phyloP scores from a whole-genome alignment of 2,329 filamentous ascomycete species.

The Scleromitrula shiraiana region DNA sequence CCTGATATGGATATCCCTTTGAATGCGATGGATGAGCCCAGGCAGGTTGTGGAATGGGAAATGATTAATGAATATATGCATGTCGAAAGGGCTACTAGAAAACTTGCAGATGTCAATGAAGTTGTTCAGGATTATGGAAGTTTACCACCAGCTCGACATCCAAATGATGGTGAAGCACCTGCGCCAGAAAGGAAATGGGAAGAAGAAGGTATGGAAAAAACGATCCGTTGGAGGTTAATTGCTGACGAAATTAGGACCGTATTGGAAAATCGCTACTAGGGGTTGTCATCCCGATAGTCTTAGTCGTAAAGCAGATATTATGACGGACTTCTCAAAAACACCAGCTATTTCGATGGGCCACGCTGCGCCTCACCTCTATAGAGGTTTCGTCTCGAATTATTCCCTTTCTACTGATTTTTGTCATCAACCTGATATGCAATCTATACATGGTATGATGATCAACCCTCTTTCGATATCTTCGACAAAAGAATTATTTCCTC shows the following conservation, averaged over 20 bases:
- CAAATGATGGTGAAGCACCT: not conserved
- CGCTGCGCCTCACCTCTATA: slow-evolving; percentile 32
- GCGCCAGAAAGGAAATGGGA: slow-evolving; percentile 15
- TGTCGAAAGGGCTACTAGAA: slow-evolving; percentile 34
- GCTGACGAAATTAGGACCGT: slow-evolving; percentile 38
- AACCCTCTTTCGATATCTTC: slow-evolving; percentile 43
- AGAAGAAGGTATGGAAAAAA: slow-evolving; percentile 30
- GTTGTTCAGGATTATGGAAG: slow-evolving; percentile 42
- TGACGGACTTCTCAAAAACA: slow-evolving; percentile 37
- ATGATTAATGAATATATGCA: slow-evolving; percentile 43
- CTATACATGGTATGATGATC: slow-evolving; percentile 45
- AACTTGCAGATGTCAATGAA: slow-evolving; percentile 51
- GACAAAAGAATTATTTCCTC: slow-evolving; percentile 47
- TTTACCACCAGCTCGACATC: slow-evolving; percentile 27
- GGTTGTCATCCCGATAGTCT: slow-evolving; percentile 56
- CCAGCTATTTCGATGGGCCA: slow-evolving; percentile 43
- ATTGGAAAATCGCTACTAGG: slow-evolving; percentile 49
- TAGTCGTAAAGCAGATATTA: slow-evolving; percentile 41
- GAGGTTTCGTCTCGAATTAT: slow-evolving; percentile 34
- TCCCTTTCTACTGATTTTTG: slow-evolving; percentile 40
- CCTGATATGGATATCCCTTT: slow-evolving; percentile 60
- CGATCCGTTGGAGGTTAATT: slow-evolving; percentile 35
- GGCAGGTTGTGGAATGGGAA: slow-evolving; percentile 52
- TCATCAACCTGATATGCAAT: slow-evolving; percentile 47
- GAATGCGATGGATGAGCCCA: slow-evolving; percentile 56